A percentile compares a stretch with the other conserved stretches of the same genome.
Conservation (phyloP, 169 alveolate species). For the Fabrea salina region DNA sequence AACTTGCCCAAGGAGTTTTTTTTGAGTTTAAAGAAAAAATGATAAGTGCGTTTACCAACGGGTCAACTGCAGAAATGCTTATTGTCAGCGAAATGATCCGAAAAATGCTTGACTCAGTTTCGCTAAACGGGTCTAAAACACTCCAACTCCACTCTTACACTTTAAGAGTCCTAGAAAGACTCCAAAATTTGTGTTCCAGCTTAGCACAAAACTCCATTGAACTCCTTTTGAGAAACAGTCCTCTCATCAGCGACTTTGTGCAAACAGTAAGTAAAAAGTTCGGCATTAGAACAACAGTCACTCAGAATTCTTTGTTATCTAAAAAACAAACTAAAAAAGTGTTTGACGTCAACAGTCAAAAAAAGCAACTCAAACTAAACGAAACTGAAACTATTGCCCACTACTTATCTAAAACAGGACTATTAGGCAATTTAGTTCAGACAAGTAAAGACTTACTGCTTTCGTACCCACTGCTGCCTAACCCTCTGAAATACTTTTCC, state of each 20-base stretch:
- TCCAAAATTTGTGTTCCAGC: not conserved
- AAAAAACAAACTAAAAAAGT: not conserved
- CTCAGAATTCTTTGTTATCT: not conserved
- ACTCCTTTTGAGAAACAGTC: not conserved
- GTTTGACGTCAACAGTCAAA: not conserved
- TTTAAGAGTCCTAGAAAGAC: not conserved
- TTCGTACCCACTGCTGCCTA: conserved; percentile 5
- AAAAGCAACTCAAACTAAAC: not conserved
- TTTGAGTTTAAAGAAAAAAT: not conserved
- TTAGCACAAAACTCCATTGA: not conserved
- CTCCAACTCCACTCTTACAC: not conserved
- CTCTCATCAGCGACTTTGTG: not conserved
- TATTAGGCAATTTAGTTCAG: not conserved
- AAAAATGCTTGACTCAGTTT: not conserved
- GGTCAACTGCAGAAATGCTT: conserved; percentile 8
- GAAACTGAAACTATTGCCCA: not conserved
- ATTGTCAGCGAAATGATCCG: not conserved
- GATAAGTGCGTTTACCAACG: not conserved
- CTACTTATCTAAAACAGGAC: not conserved
- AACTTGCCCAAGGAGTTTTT: conserved; percentile 28
- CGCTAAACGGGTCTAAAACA: conserved; percentile 9
- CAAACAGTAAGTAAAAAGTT: not conserved
- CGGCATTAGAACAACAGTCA: not conserved
- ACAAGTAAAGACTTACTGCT: conserved; percentile 1
- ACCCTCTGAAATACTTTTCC: conserved; percentile 25